Percentiles rank a stretch among this genome's conserved stretches.
Evolutionary conservation across 2,329 filamentous ascomycete species (phyloP).

Genomic region (Exophiala dermatitidis): DNA sequence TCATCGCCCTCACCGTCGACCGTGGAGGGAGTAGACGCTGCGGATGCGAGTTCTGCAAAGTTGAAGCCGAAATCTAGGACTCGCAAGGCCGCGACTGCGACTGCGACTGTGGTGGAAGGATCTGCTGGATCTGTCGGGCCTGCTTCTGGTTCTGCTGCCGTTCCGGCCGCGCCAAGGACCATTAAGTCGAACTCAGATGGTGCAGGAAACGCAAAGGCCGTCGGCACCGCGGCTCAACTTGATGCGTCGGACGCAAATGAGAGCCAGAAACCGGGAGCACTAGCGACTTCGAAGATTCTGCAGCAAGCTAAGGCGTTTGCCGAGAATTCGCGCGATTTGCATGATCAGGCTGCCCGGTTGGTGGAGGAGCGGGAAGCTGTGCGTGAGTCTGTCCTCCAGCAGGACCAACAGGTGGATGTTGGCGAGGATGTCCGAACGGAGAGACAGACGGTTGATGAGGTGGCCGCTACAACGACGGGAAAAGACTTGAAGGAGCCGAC

Average conservation of each 20-base stretch:
- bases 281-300: slow-evolving; percentile 10
- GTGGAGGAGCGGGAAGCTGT: slow-evolving; percentile 4
- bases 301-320: slow-evolving; percentile 13
- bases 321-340: slow-evolving; percentile 3
- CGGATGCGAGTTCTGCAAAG: neutral
- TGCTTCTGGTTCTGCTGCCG: no score
- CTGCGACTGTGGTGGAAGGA: no score
- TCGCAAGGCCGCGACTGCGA: neutral
- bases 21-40: neutral
- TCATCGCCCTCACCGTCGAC: no score
- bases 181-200: no score
- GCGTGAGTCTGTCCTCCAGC: neutral
- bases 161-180: no score
- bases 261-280: neutral
- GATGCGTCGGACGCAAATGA: no score
- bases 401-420: neutral
- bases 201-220: no score
- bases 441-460: neutral
- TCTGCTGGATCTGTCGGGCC: no score
- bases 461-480: neutral
- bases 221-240: no score
- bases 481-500: no score
- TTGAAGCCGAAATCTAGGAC: neutral
- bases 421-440: neutral
- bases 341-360: neutral